These are phyloP conservation scores for Leccinum variicolor DNA, from an alignment of 768 basidiomycete species.

Conservation along the genomic window DNA sequence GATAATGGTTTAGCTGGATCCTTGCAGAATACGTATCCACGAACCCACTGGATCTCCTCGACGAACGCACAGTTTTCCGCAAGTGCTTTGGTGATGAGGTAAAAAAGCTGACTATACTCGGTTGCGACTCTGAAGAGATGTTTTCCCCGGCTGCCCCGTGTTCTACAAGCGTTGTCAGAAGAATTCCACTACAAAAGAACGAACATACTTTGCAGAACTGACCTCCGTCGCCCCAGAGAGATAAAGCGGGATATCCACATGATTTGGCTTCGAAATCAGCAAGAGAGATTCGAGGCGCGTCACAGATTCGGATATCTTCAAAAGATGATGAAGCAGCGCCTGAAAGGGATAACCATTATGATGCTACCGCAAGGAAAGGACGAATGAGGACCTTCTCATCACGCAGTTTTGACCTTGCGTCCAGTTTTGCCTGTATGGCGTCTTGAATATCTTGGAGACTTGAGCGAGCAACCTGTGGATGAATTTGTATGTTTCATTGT, in stretches of 20 bases:
- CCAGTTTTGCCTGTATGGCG: conserved; percentile 75
- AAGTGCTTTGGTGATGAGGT: conserved; percentile 81
- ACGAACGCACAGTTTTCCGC: conserved; percentile 77
- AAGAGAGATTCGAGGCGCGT: conserved; percentile 85
- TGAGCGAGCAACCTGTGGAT: conserved; percentile 49
- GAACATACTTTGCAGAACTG: conserved; percentile 36
- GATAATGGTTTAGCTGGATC: conserved; percentile 7
- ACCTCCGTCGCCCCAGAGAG: conserved; percentile 23
- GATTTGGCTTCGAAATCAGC: conserved; percentile 51
- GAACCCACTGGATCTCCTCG: conserved; percentile 82
- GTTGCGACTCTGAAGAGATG: conserved; percentile 81
- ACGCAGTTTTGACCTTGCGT: conserved; percentile 68
- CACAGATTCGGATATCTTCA: conserved; percentile 91
- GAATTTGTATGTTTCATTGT: not conserved
- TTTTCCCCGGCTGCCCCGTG: conserved; percentile 65
- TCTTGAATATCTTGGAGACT: conserved; percentile 66
- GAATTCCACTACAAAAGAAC: not conserved
- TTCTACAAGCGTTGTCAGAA: conserved; percentile 35
- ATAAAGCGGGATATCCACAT: conserved; percentile 31
- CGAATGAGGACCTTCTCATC: conserved; percentile 67
- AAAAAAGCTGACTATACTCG: conserved; percentile 91
- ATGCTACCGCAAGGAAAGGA: not conserved
- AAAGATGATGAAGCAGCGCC: conserved; percentile 81
- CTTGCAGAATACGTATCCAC: conserved; percentile 26
- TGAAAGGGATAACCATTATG: conserved; percentile 28